Evolutionary conservation across 2,329 filamentous ascomycete genomes (phyloP).

Genomic region (Fusarium metavorans): DNA sequence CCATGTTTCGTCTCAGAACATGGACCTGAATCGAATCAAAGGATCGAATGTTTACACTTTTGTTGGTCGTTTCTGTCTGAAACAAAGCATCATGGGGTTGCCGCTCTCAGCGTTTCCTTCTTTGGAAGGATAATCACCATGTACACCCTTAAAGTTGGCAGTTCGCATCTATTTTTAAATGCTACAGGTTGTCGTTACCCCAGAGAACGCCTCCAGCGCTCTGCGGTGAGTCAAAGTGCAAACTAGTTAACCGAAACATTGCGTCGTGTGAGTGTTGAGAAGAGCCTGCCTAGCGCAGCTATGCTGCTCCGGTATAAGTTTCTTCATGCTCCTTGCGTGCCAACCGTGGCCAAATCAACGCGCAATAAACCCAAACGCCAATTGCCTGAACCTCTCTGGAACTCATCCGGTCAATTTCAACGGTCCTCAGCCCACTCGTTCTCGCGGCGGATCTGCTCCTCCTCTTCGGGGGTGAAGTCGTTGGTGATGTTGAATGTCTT

Average conservation of each 20-base stretch:
- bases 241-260: constrained; percentile 17
- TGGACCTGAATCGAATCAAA: neutral
- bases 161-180: constrained; percentile 16
- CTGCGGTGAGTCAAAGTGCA: constrained; percentile 13
- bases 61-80: neutral
- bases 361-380: constrained; percentile 40
- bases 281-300: neutral
- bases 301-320: constrained; percentile 1
- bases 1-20: neutral
- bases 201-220: constrained; percentile 3
- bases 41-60: neutral
- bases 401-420: constrained; percentile 53
- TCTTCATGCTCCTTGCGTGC: constrained; percentile 27
- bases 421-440: constrained; percentile 93
- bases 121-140: neutral
- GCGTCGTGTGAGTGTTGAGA: constrained; percentile 16
- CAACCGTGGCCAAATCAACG: constrained; percentile 36
- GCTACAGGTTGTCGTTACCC: constrained; percentile 3
- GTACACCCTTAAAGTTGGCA: neutral
- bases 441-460: constrained; percentile 95
- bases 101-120: neutral
- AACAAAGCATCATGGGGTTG: neutral
- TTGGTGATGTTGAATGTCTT: constrained; percentile 99
- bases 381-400: constrained; percentile 9
- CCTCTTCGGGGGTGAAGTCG: constrained; percentile 98